Evolutionary conservation across 345 rosid genomes (phyloP).

Genomic region (Melaleuca quinquenervia): DNA sequence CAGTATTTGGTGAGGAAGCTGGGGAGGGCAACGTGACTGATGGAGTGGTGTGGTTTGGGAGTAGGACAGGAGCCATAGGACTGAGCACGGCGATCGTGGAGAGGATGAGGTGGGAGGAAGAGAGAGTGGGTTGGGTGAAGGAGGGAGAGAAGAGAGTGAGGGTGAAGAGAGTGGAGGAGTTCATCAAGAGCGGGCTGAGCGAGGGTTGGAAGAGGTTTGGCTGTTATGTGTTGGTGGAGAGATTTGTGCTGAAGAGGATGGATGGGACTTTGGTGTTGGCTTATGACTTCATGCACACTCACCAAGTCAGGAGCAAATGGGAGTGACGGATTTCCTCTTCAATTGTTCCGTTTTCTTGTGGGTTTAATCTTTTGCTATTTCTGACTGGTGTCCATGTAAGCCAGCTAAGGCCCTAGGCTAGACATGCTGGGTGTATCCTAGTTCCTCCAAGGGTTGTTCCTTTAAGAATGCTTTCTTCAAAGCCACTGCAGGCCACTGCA

Average conservation of each 20-base stretch:
- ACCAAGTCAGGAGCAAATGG: constrained; percentile 28
- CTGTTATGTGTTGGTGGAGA: constrained; percentile 52
- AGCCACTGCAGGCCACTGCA: too few species aligned
- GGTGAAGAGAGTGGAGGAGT: constrained; percentile 17
- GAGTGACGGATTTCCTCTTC: background rate
- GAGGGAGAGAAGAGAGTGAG: background rate
- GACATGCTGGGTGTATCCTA: background rate
- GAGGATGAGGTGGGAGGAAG: constrained; percentile 46
- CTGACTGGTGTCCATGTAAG: constrained; percentile 1
- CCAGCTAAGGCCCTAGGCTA: background rate
- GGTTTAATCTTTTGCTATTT: background rate
- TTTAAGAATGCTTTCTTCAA: background rate
- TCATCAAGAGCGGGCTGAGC: background rate
- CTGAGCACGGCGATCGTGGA: constrained; percentile 21
- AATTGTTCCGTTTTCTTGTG: background rate
- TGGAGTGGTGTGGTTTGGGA: constrained; percentile 25
- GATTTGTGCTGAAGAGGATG: constrained; percentile 44
- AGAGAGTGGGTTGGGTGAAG: constrained; percentile 37
- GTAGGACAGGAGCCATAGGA: constrained; percentile 17
- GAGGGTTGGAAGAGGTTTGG: constrained; percentile 34
- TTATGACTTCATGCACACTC: constrained; percentile 35
- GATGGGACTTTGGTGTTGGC: constrained; percentile 33
- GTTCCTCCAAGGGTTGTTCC: background rate
- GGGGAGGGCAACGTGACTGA: background rate
- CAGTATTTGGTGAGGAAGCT: constrained; percentile 3